Evolutionary conservation across 23 red algal genomes (phyloP).

Genomic region (Gracilaria caudata): DNA sequence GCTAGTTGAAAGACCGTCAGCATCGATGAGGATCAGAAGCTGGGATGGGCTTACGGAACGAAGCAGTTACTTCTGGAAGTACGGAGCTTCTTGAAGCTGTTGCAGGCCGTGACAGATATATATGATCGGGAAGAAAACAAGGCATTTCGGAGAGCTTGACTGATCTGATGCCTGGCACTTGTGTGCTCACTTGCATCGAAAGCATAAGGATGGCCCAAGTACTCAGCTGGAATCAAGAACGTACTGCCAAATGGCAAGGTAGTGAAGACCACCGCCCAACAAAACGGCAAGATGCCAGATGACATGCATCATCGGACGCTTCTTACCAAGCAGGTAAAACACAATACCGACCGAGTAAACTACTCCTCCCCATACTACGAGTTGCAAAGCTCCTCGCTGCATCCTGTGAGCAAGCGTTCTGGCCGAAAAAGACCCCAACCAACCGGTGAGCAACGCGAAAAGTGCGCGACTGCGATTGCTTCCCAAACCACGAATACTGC

Average conservation of each 20-base stretch:
- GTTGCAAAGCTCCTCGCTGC: slow-evolving; percentile 35
- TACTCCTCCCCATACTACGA: slow-evolving; percentile 70
- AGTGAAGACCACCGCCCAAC: slow-evolving; percentile 68
- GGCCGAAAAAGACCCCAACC: slow-evolving; percentile 62
- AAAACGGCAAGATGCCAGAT: slow-evolving; percentile 83
- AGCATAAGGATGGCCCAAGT: no score
- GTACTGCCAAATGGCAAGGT: slow-evolving; percentile 58
- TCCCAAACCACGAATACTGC: slow-evolving; percentile 30
- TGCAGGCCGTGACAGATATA: no score
- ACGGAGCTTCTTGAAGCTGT: no score
- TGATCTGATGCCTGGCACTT: no score
- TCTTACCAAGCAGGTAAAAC: slow-evolving; percentile 78
- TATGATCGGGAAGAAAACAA: no score
- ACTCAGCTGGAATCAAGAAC: slow-evolving; percentile 19
- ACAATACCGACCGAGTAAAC: slow-evolving; percentile 75
- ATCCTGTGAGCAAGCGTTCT: slow-evolving; percentile 52
- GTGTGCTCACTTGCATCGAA: no score
- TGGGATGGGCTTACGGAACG: no score
- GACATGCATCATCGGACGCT: slow-evolving; percentile 71
- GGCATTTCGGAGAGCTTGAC: no score
- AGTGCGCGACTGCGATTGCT: slow-evolving; percentile 30
- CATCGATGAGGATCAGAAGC: no score
- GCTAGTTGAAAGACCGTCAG: no score
- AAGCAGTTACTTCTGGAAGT: no score
- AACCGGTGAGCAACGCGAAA: slow-evolving; percentile 75